A percentile compares a stretch with the other conserved stretches of the same genome.
These are phyloP conservation scores for Picea sitchensis DNA, from an alignment of 75 land plant species.

Conservation along the genomic window DNA sequence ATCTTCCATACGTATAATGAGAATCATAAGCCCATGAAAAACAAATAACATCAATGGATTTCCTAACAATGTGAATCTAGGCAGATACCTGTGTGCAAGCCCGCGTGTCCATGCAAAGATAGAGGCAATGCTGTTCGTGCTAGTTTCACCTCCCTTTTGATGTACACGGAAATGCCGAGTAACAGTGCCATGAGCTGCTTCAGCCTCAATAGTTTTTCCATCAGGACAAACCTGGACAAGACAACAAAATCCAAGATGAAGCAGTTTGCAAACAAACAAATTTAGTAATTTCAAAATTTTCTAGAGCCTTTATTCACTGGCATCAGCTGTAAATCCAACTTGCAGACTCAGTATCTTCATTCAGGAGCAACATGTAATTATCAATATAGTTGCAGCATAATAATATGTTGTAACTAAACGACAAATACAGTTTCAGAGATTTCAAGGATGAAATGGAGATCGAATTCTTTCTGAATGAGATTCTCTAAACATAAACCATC, in stretches of 20 bases:
- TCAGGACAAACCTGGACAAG: constrained; percentile 39
- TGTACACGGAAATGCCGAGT: constrained; percentile 89
- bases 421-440: too few species aligned
- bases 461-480: too few species aligned
- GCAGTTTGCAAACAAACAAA: neutral
- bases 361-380: too few species aligned
- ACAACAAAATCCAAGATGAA: neutral
- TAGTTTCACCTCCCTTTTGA: constrained; percentile 97
- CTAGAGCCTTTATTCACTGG: neutral
- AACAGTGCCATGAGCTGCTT: constrained; percentile 97
- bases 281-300: too few species aligned
- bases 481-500: too few species aligned
- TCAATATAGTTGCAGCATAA: too few species aligned
- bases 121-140: constrained; percentile 95
- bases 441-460: too few species aligned
- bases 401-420: too few species aligned
- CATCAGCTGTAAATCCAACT: too few species aligned
- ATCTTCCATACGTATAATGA: neutral
- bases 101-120: constrained; percentile 97
- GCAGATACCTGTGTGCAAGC: constrained; percentile 76
- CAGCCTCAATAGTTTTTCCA: too few species aligned
- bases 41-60: neutral
- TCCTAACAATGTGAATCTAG: too few species aligned
- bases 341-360: too few species aligned
- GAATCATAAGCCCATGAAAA: neutral